Evolutionary conservation across 2,329 filamentous ascomycete genomes (phyloP), one percentile per base, ranked within the genome.

Genomic region (Penicillium sp.): DNA sequence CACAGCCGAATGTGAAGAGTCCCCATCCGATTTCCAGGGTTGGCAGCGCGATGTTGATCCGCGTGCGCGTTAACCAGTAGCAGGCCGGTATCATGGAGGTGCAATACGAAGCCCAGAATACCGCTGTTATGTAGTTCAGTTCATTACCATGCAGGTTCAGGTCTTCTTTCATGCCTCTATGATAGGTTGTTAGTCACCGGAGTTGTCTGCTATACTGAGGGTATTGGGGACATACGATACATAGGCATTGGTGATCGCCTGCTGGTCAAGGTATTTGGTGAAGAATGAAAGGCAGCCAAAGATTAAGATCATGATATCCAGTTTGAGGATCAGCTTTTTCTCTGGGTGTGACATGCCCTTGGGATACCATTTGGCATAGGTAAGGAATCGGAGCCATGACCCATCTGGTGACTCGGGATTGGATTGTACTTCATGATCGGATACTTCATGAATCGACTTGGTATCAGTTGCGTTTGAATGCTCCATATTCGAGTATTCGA

Each of bases 231-330:
- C 59, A 9, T 49, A 59, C 51, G 63, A 65, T 11, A 70, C 63
- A 45, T 66, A 81, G 4, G 79, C 79, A 60, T 81, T 81, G 54
- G 75, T 74, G 48, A 80, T 69, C 52, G 79, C 78, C 53, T 75
- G 76, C 52, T 72, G 69, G 58, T 80, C 78, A 7, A 80, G 73
- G 66, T 71, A 68, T 58, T 81, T 81, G 54, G 78, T 71, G 56
- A 80, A 81, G 57, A 74, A 80, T 19, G 72, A 76, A 3, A 81
- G 64, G 46, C 79, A 81, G 2, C 70, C 72, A 57, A 75, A 77
- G 8, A 67, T 63, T 1, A 75, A 60, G 62, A 82, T 69, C 49
- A 79, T 79, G 64, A 76, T 76, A 60, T 81, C 80, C 19, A 81
- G 71, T 63, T 82, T 81, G 55, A 78, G 68, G 15, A 81, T 71